A percentile compares a stretch with the other conserved stretches of the same genome.
Conservation (phyloP, 345 rosid genomes). For the Schrenkiella parvula region DNA sequence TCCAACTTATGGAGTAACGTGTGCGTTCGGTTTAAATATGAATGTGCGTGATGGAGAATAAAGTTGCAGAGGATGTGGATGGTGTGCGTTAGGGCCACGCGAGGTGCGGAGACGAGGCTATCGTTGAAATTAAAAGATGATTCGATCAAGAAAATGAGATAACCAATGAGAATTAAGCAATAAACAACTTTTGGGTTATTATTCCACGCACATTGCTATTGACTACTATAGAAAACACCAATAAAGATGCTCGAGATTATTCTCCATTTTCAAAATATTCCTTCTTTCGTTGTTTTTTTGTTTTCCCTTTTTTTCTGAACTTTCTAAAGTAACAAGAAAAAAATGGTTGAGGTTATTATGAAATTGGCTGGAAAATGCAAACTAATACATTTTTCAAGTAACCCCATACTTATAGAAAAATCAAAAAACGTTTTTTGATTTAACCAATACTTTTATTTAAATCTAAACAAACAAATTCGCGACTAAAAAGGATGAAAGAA, state of each 20-base stretch:
- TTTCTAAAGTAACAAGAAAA: background rate
- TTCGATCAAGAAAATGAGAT: conserved; percentile 2
- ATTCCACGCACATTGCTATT: conserved; percentile 4
- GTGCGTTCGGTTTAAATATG: background rate
- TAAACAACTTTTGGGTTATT: background rate
- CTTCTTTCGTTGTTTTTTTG: background rate
- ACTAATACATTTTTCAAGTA: background rate
- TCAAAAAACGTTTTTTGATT: background rate
- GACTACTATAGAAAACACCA: background rate
- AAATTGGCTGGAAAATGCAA: background rate
- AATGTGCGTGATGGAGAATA: background rate
- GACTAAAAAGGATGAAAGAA: background rate
- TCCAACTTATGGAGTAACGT: background rate
- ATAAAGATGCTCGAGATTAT: conserved; percentile 12
- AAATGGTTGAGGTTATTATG: background rate
- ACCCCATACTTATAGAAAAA: background rate
- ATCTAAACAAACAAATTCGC: background rate
- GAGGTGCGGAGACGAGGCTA: conserved; percentile 5
- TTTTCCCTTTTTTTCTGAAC: background rate
- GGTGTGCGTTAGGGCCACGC: conserved; percentile 14
- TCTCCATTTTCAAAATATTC: background rate
- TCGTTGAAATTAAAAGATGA: conserved; percentile 10
- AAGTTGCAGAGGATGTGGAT: background rate
- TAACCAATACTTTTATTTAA: background rate
- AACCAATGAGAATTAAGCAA: background rate